A percentile compares a stretch with the other conserved stretches of the same genome.
phyloP scores from a whole-genome alignment of 2,329 filamentous ascomycete species.

The Plectosphaerella plurivora region DNA sequence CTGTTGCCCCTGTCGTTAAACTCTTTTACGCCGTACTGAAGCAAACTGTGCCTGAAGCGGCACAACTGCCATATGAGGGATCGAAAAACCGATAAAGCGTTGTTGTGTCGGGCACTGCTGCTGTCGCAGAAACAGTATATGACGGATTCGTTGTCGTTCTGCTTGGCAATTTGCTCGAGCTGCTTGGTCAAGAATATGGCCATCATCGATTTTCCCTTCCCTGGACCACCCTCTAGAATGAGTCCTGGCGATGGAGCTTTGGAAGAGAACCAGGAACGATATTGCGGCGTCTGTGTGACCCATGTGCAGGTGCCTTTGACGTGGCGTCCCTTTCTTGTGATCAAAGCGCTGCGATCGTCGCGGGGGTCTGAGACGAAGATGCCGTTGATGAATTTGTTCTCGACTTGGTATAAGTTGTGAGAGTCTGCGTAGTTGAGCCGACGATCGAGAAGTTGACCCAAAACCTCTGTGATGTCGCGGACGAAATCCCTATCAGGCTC shows the following conservation, averaged over 20 bases:
- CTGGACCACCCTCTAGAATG: not conserved
- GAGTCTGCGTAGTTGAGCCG: not conserved
- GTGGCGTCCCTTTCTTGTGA: not conserved
- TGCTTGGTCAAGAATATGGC: not conserved
- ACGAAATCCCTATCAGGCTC: not conserved
- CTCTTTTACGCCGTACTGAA: too few species aligned
- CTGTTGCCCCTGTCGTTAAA: too few species aligned
- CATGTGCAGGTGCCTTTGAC: not conserved
- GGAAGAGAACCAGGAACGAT: not conserved
- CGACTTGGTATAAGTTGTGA: not conserved
- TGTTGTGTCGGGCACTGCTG: not conserved
- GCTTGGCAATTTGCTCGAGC: not conserved
- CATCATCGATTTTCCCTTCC: not conserved
- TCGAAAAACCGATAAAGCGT: not conserved
- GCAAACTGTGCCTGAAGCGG: not conserved
- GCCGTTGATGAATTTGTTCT: not conserved
- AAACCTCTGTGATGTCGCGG: not conserved
- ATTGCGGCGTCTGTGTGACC: too few species aligned
- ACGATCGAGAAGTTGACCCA: not conserved
- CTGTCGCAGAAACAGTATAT: not conserved
- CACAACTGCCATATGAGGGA: not conserved
- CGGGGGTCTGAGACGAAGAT: not conserved
- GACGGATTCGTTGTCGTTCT: not conserved
- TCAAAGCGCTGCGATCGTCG: not conserved
- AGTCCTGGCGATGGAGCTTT: not conserved